Conservation (phyloP, 257 asterid genomes). For the Lithospermum erythrorhizon region DNA sequence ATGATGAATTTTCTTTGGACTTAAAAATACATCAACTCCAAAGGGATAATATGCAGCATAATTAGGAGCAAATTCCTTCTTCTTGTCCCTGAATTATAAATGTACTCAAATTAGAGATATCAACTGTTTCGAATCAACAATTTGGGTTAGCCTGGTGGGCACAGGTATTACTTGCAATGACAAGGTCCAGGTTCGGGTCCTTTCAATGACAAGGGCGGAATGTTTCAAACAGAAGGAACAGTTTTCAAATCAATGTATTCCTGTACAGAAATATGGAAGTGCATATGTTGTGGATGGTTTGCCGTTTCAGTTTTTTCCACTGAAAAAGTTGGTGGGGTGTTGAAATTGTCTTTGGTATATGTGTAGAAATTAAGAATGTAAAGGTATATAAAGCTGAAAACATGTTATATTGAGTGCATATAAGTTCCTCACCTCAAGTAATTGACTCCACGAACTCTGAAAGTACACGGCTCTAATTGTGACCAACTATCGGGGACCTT, state of each 20-base stretch:
- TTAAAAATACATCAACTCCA: conserved; percentile 84
- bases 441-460: conserved; percentile 71
- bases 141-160: too few relatives aligned
- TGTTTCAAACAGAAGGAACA: too few relatives aligned
- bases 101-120: neutral
- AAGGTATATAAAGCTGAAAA: neutral
- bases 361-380: neutral
- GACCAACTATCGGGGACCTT: conserved; percentile 90
- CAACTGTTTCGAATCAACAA: neutral
- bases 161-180: too few relatives aligned
- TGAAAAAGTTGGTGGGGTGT: neutral
- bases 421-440: conserved; percentile 47
- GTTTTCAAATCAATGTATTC: too few relatives aligned
- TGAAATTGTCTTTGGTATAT: neutral
- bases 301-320: neutral
- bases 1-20: conserved; percentile 70
- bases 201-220: too few relatives aligned
- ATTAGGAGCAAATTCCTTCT: conserved; percentile 71
- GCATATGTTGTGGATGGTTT: neutral
- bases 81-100: conserved; percentile 62
- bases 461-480: conserved; percentile 66
- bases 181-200: too few relatives aligned
- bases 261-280: neutral
- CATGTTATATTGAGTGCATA: neutral
- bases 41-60: conserved; percentile 82